Evolutionary conservation across 225 moss, liverwort and hornwort genomes (phyloP).

Genomic region (Climacium dendroides): DNA sequence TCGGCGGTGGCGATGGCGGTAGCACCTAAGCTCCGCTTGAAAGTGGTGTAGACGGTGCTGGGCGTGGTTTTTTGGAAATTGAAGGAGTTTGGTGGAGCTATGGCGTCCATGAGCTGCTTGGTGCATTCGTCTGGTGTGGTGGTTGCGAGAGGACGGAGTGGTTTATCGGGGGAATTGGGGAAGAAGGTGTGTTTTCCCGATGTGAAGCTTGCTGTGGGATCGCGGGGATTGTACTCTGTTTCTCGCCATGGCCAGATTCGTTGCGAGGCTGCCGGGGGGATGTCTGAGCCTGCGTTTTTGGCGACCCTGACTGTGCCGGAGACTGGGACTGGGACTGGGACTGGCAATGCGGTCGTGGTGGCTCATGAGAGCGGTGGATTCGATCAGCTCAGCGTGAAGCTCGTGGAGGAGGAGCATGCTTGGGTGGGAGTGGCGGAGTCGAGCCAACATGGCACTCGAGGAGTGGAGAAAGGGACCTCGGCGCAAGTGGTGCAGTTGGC

Average conservation of each 20-base stretch:
- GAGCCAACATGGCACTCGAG: background rate
- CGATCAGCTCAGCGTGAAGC: background rate
- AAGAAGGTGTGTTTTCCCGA: background rate
- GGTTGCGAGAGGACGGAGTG: background rate
- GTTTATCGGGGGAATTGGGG: background rate
- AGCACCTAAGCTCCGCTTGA: background rate
- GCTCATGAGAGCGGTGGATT: background rate
- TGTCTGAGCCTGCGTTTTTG: slow-evolving; percentile 1
- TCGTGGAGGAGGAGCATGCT: background rate
- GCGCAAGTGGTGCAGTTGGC: background rate
- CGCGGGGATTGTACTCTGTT: background rate
- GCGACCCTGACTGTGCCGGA: slow-evolving; percentile 2
- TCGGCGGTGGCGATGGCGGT: background rate
- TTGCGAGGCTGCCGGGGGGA: slow-evolving; percentile 1
- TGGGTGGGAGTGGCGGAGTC: background rate
- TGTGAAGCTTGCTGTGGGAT: background rate
- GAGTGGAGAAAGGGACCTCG: background rate
- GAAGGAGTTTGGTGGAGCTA: background rate
- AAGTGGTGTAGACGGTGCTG: background rate
- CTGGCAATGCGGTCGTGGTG: slow-evolving; percentile 4
- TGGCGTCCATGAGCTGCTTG: slow-evolving; percentile 13
- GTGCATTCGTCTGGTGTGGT: background rate
- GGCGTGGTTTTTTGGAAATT: background rate
- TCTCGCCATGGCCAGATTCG: background rate
- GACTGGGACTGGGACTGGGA: background rate